Percentiles rank a stretch among this genome's conserved stretches.
Evolutionary conservation across 495 filamentous ascomycete genomes (phyloP).

Genomic region (Penicillium coffeae): DNA sequence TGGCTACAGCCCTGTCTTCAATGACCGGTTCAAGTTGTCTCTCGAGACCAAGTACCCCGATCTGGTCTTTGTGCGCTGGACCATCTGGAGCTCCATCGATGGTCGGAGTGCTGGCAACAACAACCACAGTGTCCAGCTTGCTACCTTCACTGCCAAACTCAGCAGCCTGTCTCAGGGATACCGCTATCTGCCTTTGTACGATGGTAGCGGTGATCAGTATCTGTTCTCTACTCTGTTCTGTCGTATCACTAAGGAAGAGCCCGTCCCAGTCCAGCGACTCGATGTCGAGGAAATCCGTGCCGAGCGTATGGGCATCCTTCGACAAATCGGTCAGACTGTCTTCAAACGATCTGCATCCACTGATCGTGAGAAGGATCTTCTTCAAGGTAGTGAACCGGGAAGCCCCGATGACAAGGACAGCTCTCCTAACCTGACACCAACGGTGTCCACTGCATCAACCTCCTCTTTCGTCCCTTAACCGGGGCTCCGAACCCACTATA

Average conservation of each 20-base stretch:
- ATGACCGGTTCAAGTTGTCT: slow-evolving; percentile 68
- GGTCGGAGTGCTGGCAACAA: slow-evolving; percentile 61
- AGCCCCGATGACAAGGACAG: slow-evolving; percentile 34
- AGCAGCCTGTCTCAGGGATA: slow-evolving; percentile 89
- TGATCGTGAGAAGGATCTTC: slow-evolving; percentile 39
- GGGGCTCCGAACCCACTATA: background rate
- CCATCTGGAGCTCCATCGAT: slow-evolving; percentile 77
- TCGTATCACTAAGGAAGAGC: slow-evolving; percentile 65
- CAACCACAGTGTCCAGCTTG: slow-evolving; percentile 60
- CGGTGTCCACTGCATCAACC: slow-evolving; percentile 36
- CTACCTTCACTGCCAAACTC: slow-evolving; percentile 89
- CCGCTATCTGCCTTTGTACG: slow-evolving; percentile 89
- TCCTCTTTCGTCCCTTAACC: slow-evolving; percentile 29
- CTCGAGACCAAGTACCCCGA: slow-evolving; percentile 88
- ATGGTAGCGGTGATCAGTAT: slow-evolving; percentile 83
- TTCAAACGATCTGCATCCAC: slow-evolving; percentile 50
- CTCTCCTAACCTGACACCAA: slow-evolving; percentile 39
- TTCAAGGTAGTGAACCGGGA: slow-evolving; percentile 27
- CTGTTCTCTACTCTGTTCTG: slow-evolving; percentile 94
- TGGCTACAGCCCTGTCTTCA: slow-evolving; percentile 86
- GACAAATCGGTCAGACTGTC: slow-evolving; percentile 46
- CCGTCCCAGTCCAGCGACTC: slow-evolving; percentile 45
- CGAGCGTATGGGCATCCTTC: slow-evolving; percentile 47
- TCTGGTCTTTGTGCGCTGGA: slow-evolving; percentile 89
- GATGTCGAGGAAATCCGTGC: slow-evolving; percentile 47